Percentiles rank a stretch among this genome's conserved stretches.
These are phyloP conservation scores for Diutina rugosa DNA, from an alignment of 1,139 yeast genomes.

Conservation along the genomic window DNA sequence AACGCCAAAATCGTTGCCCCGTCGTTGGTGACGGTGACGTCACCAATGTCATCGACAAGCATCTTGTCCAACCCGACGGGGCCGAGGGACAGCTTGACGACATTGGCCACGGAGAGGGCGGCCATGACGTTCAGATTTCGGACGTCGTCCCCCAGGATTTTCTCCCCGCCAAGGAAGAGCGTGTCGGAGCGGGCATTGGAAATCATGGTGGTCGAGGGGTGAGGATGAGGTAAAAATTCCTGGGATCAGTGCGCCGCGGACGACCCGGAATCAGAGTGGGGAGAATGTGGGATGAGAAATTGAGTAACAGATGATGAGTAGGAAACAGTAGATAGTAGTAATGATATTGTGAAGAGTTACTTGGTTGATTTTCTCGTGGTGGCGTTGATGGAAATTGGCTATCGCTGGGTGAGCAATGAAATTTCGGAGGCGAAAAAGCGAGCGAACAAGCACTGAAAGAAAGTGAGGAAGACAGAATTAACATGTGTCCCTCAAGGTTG, in stretches of 20 bases:
- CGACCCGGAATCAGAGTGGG: neutral
- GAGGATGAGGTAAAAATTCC: neutral
- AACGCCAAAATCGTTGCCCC: conserved; percentile 92
- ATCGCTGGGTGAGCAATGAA: neutral
- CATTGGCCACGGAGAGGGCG: conserved; percentile 93
- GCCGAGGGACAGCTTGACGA: conserved; percentile 91
- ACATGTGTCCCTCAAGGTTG: neutral
- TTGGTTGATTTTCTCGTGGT: neutral
- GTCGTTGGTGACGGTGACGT: conserved; percentile 96
- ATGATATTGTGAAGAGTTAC: no score
- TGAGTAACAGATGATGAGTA: neutral
- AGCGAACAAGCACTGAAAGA: neutral
- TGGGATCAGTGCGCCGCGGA: conserved; percentile 1
- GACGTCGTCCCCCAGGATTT: conserved; percentile 90
- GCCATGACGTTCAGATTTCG: conserved; percentile 94
- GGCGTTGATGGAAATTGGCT: neutral
- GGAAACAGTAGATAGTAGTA: no score
- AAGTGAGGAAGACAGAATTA: no score
- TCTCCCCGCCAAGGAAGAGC: conserved; percentile 89
- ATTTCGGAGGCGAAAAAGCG: neutral
- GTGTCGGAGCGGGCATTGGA: conserved; percentile 80
- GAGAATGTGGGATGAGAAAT: neutral
- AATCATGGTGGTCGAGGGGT: conserved; percentile 15
- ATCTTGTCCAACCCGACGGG: conserved; percentile 98
- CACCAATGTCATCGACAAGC: conserved; percentile 98